phyloP scores from a whole-genome alignment of 768 basidiomycete genomes.

The Artomyces pyxidatus region DNA sequence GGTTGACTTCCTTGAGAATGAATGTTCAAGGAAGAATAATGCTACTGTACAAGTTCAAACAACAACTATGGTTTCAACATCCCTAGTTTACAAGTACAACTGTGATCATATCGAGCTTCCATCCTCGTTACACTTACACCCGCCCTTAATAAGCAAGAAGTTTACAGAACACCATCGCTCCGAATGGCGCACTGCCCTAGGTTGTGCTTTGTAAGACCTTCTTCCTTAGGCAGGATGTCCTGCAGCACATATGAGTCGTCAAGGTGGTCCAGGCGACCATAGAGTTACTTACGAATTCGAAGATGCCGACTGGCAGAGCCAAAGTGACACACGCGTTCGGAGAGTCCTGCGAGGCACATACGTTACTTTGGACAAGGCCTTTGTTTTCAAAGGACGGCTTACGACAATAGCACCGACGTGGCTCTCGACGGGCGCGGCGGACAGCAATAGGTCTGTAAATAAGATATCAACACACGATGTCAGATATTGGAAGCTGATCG shows the following conservation, averaged over 20 bases:
- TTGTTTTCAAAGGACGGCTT: constrained; percentile 19
- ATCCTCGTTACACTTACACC: too few relatives aligned
- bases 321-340: constrained; percentile 75
- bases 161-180: constrained; percentile 48
- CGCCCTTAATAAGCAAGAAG: too few relatives aligned
- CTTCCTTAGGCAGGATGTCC: constrained; percentile 61
- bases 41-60: too few relatives aligned
- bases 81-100: too few relatives aligned
- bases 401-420: constrained; percentile 67
- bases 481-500: neutral
- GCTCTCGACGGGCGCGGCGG: constrained; percentile 62
- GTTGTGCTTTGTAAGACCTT: constrained; percentile 49
- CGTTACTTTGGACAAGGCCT: neutral
- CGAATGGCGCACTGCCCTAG: constrained; percentile 62
- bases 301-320: constrained; percentile 69
- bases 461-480: neutral
- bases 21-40: too few relatives aligned
- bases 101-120: too few relatives aligned
- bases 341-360: constrained; percentile 40
- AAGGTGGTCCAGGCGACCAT: neutral
- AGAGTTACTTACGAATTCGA: constrained; percentile 46
- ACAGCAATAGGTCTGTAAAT: constrained; percentile 51
- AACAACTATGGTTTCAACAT: too few relatives aligned
- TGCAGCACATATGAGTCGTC: constrained; percentile 19
- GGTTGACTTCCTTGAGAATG: too few relatives aligned